Evolutionary conservation across 768 basidiomycete species (phyloP), one percentile per base, ranked within the genome.

Genomic region (Candolleomyces eurysporus): DNA sequence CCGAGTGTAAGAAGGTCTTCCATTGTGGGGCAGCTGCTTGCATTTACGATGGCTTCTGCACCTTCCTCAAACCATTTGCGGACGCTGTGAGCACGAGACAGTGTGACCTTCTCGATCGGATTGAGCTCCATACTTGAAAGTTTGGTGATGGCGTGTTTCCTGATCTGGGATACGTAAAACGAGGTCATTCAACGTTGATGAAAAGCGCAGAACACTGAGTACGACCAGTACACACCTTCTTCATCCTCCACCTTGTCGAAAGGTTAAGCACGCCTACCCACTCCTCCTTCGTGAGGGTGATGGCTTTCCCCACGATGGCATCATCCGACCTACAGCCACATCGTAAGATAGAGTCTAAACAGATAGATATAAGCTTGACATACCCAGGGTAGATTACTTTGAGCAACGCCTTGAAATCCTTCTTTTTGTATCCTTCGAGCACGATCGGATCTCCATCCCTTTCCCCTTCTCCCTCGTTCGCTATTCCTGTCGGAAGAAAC

Each of bases 321-420:
- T 13, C 39, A 42, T 16, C 32, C 21, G 39, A 32, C 60, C 42
- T 57, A 21, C 8, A 16, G 7, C 17, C 26, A 46, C 1, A 36
- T 17, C 42, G 4, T 36, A 45, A 39, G 45, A 36, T 42, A 39
- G 19, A 5, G 48, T 0, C 8, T 51, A 36, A 19, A 17, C 21
- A 39, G 10, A 5, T 2, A 36, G n/a, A n/a, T n/a, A 7, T 4
- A 17, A 10, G 30, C 19, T 8, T 19, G 36, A 59, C 67, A 43
- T 36, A 67, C 67, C 61, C 46, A 5, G 68, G 68, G 40, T 65
- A 65, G 2, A 69, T 30, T 4, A 66, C 45, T 26, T 57, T 62
- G 17, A 67, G 53, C 17, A 71, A 57, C 11, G 58, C 60, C 22
- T 58, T 48, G 42, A 70, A 66, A 48, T 68, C 63, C 2, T 45